Conservation (phyloP, 371 early-diverging fungal genomes). For the Apophysomyces ossiformis region DNA sequence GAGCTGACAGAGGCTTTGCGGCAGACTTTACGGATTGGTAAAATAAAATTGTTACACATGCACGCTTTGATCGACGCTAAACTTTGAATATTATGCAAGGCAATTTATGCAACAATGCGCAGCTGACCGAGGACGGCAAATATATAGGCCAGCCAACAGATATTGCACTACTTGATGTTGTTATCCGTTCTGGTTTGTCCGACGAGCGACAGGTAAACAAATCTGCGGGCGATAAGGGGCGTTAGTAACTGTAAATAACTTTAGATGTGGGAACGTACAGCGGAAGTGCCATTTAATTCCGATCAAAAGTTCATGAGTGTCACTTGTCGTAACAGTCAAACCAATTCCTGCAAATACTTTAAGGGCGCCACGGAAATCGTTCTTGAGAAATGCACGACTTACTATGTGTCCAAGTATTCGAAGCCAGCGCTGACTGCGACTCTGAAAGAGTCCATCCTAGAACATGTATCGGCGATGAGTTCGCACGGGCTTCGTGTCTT, state of each 20-base stretch:
- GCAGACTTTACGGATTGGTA: slow-evolving; percentile 64
- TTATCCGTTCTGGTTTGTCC: slow-evolving; percentile 44
- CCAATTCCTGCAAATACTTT: slow-evolving; percentile 48
- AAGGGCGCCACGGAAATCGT: slow-evolving; percentile 83
- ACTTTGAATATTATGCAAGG: slow-evolving; percentile 27
- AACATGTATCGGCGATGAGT: slow-evolving; percentile 74
- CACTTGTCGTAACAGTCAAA: slow-evolving; percentile 41
- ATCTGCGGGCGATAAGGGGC: neutral
- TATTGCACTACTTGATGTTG: slow-evolving; percentile 79
- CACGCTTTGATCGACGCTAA: slow-evolving; percentile 3
- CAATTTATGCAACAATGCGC: slow-evolving; percentile 81
- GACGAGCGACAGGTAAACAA: slow-evolving; percentile 69
- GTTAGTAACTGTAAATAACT: neutral
- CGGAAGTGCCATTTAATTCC: slow-evolving; percentile 88
- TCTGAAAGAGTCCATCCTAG: slow-evolving; percentile 54
- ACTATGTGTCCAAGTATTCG: slow-evolving; percentile 51
- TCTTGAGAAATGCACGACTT: slow-evolving; percentile 68
- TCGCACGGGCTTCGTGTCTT: slow-evolving; percentile 87
- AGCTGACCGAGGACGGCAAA: slow-evolving; percentile 65
- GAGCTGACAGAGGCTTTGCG: slow-evolving; percentile 50
- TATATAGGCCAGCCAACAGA: slow-evolving; percentile 86
- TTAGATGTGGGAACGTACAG: slow-evolving; percentile 62
- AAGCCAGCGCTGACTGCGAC: slow-evolving; percentile 45
- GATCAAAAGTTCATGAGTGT: slow-evolving; percentile 93
- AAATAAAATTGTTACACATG: slow-evolving; percentile 1